Evolutionary conservation across 106 monocot genomes (phyloP), one percentile per base, ranked within the genome.

Genomic region (Hemerocallis citrina): DNA sequence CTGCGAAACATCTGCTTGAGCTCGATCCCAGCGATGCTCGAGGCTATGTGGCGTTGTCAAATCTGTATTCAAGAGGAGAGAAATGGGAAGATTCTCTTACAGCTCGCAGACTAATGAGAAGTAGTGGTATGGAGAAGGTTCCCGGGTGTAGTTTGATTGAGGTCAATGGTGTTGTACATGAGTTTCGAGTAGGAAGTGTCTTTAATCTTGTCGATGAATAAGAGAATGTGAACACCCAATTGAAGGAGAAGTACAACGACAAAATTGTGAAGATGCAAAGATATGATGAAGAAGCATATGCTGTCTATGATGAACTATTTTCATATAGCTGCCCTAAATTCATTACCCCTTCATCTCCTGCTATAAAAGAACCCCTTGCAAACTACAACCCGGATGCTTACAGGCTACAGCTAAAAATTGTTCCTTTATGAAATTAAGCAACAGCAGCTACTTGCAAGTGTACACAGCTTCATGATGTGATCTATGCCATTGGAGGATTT

Each of bases 331-430:
- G 95, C 68, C 95, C 95, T 11, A 96, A 96, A 68, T 96, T 96
- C 35, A 96, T 96, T 36, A 90, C 89, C 27, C 86, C 95, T 57
- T 81, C 90, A 29, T 64, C 81, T 55, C 95, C 95, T 30, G 39
- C 66, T 57, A 62, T 86, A 45, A 79, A 90, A 29, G 90, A 87
- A 57, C 95, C 95, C 61, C 72, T 87, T 64, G 73, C 74, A 28
- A 96, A 96, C 67, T 90, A 87, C 59, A 96, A 96, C 72, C 95
- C 90, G 95, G 95, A 96, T 71, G 95, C 95, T 31, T 96, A 96
- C 60, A 81, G 95, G 61, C 68, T 96, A 54, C 95, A 96, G 54
- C 51, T 96, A 69, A 96, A n/a, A 96, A 68, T 36, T 96, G 62
- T 96, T 96, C 65, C 79, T 96, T 29, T 84, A 81, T 81, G 95